Percentiles rank a stretch among this genome's conserved stretches.
Evolutionary conservation across 768 basidiomycete species (phyloP).

Genomic region (Auriculariales sp.): DNA sequence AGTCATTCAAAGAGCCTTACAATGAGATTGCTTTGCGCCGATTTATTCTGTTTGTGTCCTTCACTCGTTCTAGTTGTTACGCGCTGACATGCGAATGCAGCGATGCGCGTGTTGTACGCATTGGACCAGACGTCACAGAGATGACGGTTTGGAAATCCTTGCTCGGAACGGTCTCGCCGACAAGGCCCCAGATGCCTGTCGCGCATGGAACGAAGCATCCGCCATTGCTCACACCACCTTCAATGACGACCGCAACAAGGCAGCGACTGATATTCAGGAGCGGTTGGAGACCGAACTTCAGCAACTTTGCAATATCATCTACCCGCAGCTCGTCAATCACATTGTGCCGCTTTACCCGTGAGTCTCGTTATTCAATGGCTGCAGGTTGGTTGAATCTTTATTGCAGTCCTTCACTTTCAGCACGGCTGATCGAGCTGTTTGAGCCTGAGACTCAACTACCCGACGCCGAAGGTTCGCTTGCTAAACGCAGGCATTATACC

Average conservation of each 20-base stretch:
- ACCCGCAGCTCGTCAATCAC: neutral
- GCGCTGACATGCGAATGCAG: no score
- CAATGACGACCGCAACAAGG: conserved; percentile 1
- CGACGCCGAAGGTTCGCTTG: neutral
- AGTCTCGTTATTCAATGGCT: no score
- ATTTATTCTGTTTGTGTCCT: neutral
- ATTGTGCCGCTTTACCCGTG: neutral
- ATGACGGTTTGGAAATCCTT: conserved; percentile 15
- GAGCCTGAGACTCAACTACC: neutral
- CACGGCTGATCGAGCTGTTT: neutral
- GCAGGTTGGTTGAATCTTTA: no score
- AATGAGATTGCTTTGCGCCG: neutral
- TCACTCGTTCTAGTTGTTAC: neutral
- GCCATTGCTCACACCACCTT: conserved; percentile 5
- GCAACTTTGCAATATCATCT: neutral
- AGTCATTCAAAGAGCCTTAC: neutral
- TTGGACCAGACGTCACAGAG: conserved; percentile 14
- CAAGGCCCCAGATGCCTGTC: conserved; percentile 13
- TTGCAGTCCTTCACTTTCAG: neutral
- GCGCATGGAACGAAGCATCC: neutral
- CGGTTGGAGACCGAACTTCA: neutral
- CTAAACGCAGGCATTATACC: neutral
- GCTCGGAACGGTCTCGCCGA: conserved; percentile 15
- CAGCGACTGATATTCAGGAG: neutral
- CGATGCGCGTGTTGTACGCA: conserved; percentile 8